Conservation (phyloP, 495 filamentous ascomycete species). For the Cenococcum geophilum region DNA sequence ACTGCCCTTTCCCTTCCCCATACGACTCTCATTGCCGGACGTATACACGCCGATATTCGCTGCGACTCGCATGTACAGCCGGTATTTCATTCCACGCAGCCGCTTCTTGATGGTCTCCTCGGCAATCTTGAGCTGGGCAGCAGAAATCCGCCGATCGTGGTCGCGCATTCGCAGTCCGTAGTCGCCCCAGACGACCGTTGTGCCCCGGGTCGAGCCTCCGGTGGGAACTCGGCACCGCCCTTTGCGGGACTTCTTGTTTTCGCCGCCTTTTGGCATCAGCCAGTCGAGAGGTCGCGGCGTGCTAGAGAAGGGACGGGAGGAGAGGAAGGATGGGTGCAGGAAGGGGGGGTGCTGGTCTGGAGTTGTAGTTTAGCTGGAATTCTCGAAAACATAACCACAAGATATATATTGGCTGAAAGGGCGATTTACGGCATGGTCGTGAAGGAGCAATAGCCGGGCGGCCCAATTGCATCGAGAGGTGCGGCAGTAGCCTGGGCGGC, state of each 20-base stretch:
- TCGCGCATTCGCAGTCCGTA: slow-evolving; percentile 91
- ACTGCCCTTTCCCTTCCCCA: slow-evolving; percentile 97
- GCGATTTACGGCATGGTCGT: slow-evolving; percentile 29
- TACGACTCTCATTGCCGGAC: slow-evolving; percentile 87
- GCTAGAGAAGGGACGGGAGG: slow-evolving; percentile 64
- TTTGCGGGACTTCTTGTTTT: slow-evolving; percentile 81
- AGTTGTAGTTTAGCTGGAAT: slow-evolving; percentile 9
- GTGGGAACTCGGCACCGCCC: slow-evolving; percentile 82
- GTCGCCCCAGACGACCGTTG: slow-evolving; percentile 93
- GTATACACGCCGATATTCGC: slow-evolving; percentile 94
- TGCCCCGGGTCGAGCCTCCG: slow-evolving; percentile 84
- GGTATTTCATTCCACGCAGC: slow-evolving; percentile 85
- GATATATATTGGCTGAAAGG: not conserved
- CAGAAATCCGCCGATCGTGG: slow-evolving; percentile 84
- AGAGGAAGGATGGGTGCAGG: slow-evolving; percentile 24
- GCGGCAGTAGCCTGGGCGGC: slow-evolving; percentile 24
- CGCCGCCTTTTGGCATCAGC: slow-evolving; percentile 70
- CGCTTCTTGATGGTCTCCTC: slow-evolving; percentile 87
- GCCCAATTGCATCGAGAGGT: slow-evolving; percentile 27
- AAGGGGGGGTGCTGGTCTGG: slow-evolving; percentile 22
- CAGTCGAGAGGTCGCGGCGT: slow-evolving; percentile 61
- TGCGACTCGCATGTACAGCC: slow-evolving; percentile 80
- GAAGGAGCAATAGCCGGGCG: slow-evolving; percentile 12
- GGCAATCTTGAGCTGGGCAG: slow-evolving; percentile 77
- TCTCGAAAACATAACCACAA: not conserved